Evolutionary conservation across 441 rosid species (phyloP).

Genomic region (Monsonia emarginata): DNA sequence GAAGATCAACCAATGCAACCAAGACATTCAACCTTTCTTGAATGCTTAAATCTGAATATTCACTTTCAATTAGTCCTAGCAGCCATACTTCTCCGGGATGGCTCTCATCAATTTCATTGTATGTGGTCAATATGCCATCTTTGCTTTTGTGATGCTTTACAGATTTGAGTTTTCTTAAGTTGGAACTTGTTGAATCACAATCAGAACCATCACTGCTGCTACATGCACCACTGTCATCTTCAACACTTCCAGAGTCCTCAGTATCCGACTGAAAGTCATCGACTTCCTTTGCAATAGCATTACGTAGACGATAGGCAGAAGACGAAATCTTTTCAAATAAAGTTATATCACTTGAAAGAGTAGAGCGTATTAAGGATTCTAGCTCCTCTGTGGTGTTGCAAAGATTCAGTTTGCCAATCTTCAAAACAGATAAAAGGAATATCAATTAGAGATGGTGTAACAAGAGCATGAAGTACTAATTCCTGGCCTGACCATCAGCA

Average conservation of each 20-base stretch:
- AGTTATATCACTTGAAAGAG: slow-evolving; percentile 87
- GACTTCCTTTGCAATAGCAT: slow-evolving; percentile 39
- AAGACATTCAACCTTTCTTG: slow-evolving; percentile 76
- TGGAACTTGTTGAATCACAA: slow-evolving; percentile 35
- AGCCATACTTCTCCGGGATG: slow-evolving; percentile 85
- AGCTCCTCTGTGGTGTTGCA: slow-evolving; percentile 46
- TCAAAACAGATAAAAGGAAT: slow-evolving; percentile 20
- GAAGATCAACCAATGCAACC: slow-evolving; percentile 74
- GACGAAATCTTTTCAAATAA: slow-evolving; percentile 82
- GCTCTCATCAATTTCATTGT: slow-evolving; percentile 90
- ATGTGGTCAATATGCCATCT: slow-evolving; percentile 29
- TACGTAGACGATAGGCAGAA: slow-evolving; percentile 69
- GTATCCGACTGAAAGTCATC: slow-evolving; percentile 48
- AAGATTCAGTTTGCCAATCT: slow-evolving; percentile 64
- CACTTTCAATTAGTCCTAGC: slow-evolving; percentile 86
- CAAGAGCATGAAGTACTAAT: neutral
- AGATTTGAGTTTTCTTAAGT: slow-evolving; percentile 29
- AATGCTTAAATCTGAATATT: slow-evolving; percentile 77
- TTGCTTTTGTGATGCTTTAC: slow-evolving; percentile 29
- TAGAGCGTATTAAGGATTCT: slow-evolving; percentile 54
- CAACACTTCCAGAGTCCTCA: slow-evolving; percentile 79
- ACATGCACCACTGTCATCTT: slow-evolving; percentile 45
- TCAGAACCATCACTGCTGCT: slow-evolving; percentile 51
- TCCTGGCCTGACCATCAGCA: neutral
- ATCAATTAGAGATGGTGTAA: neutral